phyloP scores from a whole-genome alignment of 495 filamentous ascomycete species.

The Penicillium simplicissimum region DNA sequence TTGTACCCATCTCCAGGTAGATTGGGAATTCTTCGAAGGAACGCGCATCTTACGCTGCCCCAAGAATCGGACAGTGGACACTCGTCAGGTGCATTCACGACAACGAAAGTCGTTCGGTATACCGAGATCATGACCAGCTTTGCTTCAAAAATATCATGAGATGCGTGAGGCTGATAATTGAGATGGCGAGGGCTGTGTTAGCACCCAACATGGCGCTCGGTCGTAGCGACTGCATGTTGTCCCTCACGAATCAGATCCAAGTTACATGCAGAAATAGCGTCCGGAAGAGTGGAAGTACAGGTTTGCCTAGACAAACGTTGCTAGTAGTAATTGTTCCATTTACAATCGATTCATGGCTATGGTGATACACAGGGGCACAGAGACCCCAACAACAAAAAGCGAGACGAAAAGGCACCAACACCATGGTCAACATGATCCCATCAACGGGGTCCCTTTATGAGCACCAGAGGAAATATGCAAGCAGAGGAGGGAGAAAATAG shows the following conservation, averaged over 20 bases:
- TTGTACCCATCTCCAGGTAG: background rate
- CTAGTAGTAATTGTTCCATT: slow-evolving; percentile 26
- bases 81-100: slow-evolving; percentile 31
- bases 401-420: slow-evolving; percentile 32
- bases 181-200: background rate
- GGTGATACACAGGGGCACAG: slow-evolving; percentile 29
- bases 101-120: slow-evolving; percentile 17
- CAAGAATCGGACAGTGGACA: slow-evolving; percentile 15
- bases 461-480: slow-evolving; percentile 34
- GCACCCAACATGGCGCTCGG: background rate
- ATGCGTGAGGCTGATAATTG: background rate
- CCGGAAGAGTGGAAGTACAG: too few species aligned
- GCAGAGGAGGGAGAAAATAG: slow-evolving; percentile 18
- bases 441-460: slow-evolving; percentile 16
- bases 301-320: background rate
- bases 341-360: slow-evolving; percentile 33
- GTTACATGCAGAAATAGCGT: too few species aligned
- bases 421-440: slow-evolving; percentile 34
- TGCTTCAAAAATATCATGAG: background rate
- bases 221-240: too few species aligned
- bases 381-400: slow-evolving; percentile 21
- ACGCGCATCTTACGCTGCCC: background rate
- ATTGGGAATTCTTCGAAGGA: background rate
- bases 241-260: too few species aligned
- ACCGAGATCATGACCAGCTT: background rate